Conservation (phyloP, 805 yeast species). For the Candida tibetensis region DNA sequence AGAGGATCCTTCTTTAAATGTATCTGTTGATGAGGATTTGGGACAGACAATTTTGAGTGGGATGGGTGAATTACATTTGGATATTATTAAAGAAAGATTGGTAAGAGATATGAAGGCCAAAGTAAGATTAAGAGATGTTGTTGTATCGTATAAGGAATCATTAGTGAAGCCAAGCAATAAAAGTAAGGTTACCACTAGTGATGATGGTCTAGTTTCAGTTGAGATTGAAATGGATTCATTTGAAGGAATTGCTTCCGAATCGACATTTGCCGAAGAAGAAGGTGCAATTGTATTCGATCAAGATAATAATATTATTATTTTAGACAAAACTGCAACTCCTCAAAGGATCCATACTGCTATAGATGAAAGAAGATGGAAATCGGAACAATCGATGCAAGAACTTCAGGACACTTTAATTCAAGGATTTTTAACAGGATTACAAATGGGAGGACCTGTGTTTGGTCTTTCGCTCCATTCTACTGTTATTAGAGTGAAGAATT, state of each 20-base stretch:
- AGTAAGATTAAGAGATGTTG: constrained; percentile 76
- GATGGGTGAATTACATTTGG: constrained; percentile 96
- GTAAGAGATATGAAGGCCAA: constrained; percentile 80
- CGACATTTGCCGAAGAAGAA: constrained; percentile 35
- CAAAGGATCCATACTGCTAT: constrained; percentile 19
- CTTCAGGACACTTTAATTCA: constrained; percentile 54
- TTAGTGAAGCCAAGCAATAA: constrained; percentile 9
- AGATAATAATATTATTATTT: constrained; percentile 48
- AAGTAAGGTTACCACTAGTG: constrained; percentile 8
- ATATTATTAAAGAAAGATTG: constrained; percentile 77
- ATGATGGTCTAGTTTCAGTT: constrained; percentile 20
- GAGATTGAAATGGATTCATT: constrained; percentile 32
- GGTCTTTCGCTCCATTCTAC: constrained; percentile 59
- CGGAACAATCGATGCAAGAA: constrained; percentile 43
- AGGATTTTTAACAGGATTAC: constrained; percentile 60
- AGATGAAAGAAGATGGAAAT: constrained; percentile 49
- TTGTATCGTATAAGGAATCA: constrained; percentile 87
- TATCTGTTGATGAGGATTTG: constrained; percentile 73
- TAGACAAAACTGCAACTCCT: constrained; percentile 33
- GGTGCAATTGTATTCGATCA: constrained; percentile 38
- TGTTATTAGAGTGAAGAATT: constrained; percentile 49
- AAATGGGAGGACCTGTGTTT: constrained; percentile 63
- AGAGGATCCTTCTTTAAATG: constrained; percentile 87
- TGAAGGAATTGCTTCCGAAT: constrained; percentile 35
- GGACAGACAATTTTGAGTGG: constrained; percentile 90